Conservation (phyloP, 2,329 filamentous ascomycete species). For the Epichloe baconii region DNA sequence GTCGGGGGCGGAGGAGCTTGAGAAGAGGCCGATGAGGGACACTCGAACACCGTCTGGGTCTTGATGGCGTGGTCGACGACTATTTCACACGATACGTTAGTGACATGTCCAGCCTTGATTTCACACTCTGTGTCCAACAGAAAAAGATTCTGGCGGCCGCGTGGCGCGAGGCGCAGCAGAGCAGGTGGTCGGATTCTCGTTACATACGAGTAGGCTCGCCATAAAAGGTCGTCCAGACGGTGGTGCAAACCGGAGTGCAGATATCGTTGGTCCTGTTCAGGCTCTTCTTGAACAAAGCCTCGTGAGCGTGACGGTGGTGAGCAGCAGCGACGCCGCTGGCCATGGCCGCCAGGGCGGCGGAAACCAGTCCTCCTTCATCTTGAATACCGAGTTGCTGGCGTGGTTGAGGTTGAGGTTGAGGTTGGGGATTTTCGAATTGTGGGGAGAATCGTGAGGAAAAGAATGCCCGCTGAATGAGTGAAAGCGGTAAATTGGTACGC, state of each 20-base stretch:
- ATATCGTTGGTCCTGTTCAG: constrained; percentile 26
- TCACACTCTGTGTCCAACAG: too few species aligned
- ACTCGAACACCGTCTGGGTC: constrained; percentile 11
- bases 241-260: constrained; percentile 54
- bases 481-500: constrained; percentile 46
- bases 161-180: too few species aligned
- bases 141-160: too few species aligned
- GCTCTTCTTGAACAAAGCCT: constrained; percentile 45
- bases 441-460: constrained; percentile 21
- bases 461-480: constrained; percentile 83
- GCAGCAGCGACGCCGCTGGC: constrained; percentile 42
- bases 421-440: constrained; percentile 7
- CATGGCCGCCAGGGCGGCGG: constrained; percentile 49
- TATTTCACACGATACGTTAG: constrained; percentile 7
- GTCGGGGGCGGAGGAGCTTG: constrained; percentile 1
- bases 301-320: constrained; percentile 51
- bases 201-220: constrained; percentile 52
- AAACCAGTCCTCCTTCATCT: constrained; percentile 62
- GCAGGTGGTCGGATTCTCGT: background rate
- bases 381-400: constrained; percentile 24
- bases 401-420: background rate
- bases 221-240: constrained; percentile 46
- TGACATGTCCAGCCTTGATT: too few species aligned
- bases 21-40: constrained; percentile 5
- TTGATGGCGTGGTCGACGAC: constrained; percentile 24